A percentile compares a stretch with the other conserved stretches of the same genome.
These are phyloP conservation scores for Thermochaetoides dissita DNA, from an alignment of 2,329 filamentous ascomycete genomes.

Conservation along the genomic window DNA sequence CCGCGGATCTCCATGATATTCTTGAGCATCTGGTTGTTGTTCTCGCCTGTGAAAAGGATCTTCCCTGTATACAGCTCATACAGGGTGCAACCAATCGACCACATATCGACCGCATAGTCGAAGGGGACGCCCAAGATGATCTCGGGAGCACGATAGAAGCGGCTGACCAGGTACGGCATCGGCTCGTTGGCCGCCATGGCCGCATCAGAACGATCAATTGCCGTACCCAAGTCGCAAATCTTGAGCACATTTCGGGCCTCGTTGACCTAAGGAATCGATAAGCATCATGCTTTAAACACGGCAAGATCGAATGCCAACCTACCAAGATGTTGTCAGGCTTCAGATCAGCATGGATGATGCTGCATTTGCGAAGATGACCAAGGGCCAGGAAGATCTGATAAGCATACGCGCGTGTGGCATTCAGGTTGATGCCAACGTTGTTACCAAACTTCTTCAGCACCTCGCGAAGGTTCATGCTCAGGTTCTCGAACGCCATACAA, in stretches of 20 bases:
- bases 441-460: constrained; percentile 92
- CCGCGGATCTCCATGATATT: constrained; percentile 93
- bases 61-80: constrained; percentile 97
- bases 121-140: constrained; percentile 95
- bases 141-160: constrained; percentile 94
- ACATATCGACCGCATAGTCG: constrained; percentile 89
- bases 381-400: constrained; percentile 89
- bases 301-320: constrained; percentile 16
- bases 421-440: constrained; percentile 81
- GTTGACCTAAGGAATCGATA: constrained; percentile 41
- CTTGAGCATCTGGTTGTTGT: constrained; percentile 97
- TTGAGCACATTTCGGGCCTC: constrained; percentile 75
- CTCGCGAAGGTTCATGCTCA: constrained; percentile 85
- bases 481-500: constrained; percentile 92
- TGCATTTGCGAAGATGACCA: constrained; percentile 76
- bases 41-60: constrained; percentile 85
- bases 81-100: constrained; percentile 93
- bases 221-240: constrained; percentile 93
- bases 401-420: constrained; percentile 75
- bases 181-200: constrained; percentile 63
- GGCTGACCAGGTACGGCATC: constrained; percentile 87
- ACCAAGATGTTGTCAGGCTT: constrained; percentile 96
- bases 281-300: neutral
- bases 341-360: constrained; percentile 87
- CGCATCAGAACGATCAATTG: constrained; percentile 72